Evolutionary conservation across 2,329 filamentous ascomycete genomes (phyloP).

Genomic region (Ustilaginoidea virens): DNA sequence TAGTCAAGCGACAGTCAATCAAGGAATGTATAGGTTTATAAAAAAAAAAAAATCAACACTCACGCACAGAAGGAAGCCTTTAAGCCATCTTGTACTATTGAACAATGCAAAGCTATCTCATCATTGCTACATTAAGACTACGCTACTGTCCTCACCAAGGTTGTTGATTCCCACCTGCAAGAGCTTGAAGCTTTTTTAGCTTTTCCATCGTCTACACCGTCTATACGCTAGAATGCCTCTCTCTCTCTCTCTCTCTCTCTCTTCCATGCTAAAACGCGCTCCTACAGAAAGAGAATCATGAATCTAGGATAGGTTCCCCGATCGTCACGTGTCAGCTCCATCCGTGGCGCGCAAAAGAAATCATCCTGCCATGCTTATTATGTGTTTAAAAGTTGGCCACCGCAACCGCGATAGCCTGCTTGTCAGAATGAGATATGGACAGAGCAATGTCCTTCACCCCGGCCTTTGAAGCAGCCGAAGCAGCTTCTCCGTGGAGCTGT

Average conservation of each 20-base stretch:
- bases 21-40: no score
- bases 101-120: background rate
- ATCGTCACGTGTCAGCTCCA: no score
- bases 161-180: background rate
- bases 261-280: no score
- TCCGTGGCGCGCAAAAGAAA: no score
- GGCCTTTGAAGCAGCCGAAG: conserved; percentile 66
- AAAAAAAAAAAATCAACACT: background rate
- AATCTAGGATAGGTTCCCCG: no score
- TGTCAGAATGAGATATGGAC: conserved; percentile 91
- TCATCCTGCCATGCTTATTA: background rate
- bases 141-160: conserved; percentile 3
- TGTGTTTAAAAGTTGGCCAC: conserved; percentile 56
- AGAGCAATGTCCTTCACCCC: conserved; percentile 81
- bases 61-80: no score
- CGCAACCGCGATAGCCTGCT: conserved; percentile 86
- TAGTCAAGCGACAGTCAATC: no score
- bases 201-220: no score
- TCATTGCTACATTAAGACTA: conserved; percentile 3
- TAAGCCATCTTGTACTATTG: no score
- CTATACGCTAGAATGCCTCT: no score
- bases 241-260: no score
- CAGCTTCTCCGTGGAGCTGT: conserved; percentile 76
- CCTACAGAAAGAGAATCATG: no score
- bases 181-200: background rate